A percentile compares a stretch with the other conserved stretches of the same genome.
Conservation (phyloP, 208 protist species). For the Kentomonas sorsogonicus region DNA sequence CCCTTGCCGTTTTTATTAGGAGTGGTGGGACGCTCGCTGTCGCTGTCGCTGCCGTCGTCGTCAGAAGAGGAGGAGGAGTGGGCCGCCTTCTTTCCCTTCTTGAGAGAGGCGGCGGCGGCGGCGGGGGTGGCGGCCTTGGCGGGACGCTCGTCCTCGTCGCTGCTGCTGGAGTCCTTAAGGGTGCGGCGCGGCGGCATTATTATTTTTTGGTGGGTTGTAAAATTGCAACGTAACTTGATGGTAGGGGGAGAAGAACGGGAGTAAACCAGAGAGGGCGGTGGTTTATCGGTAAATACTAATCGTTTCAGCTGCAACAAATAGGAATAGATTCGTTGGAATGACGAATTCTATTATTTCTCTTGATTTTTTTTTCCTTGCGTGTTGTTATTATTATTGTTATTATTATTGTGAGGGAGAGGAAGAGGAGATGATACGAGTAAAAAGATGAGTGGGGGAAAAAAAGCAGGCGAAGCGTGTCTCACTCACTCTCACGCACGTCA, state of each 20-base stretch:
- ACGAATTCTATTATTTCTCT: background rate
- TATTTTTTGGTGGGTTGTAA: constrained; percentile 12
- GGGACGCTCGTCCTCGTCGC: constrained; percentile 10
- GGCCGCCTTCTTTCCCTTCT: too few species aligned
- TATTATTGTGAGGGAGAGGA: background rate
- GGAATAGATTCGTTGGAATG: background rate
- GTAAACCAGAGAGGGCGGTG: background rate
- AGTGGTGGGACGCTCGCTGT: constrained; percentile 32
- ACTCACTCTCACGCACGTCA: too few species aligned
- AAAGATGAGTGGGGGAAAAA: constrained; percentile 6
- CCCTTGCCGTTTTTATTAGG: constrained; percentile 15
- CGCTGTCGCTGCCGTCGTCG: constrained; percentile 25
- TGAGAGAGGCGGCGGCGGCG: too few species aligned
- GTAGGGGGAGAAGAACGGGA: constrained; percentile 1
- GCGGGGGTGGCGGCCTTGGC: constrained; percentile 5
- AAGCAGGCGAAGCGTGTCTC: background rate
- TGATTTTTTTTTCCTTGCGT: background rate
- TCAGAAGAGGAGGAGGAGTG: too few species aligned
- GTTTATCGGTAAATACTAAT: background rate
- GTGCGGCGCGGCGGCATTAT: background rate
- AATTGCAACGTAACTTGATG: background rate
- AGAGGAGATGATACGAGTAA: constrained; percentile 1
- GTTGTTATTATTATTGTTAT: too few species aligned
- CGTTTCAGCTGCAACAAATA: background rate
- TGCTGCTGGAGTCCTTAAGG: background rate